These are phyloP conservation scores for Penicillium psychrofluorescens DNA, from an alignment of 495 filamentous ascomycete species.

Conservation along the genomic window DNA sequence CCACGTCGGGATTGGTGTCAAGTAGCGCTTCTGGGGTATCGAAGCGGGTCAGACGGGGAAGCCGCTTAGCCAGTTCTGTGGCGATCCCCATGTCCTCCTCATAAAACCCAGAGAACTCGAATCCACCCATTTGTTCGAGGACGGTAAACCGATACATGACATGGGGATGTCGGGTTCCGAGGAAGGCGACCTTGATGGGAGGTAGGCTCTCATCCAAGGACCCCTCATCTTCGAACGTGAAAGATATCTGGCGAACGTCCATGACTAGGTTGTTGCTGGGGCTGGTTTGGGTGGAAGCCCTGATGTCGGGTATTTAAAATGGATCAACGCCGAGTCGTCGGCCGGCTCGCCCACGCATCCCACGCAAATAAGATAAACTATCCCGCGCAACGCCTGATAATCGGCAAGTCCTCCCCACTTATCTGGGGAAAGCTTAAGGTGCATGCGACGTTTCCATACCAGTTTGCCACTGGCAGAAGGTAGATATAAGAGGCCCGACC, in stretches of 20 bases:
- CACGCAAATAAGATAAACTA: too few species aligned
- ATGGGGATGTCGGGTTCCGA: slow-evolving; percentile 9
- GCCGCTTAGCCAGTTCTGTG: slow-evolving; percentile 1
- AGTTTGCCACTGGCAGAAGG: too few species aligned
- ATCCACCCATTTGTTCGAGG: slow-evolving; percentile 10
- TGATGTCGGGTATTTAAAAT: too few species aligned
- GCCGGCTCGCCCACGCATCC: too few species aligned
- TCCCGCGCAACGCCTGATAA: too few species aligned
- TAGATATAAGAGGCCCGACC: too few species aligned
- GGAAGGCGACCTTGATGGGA: slow-evolving; percentile 8
- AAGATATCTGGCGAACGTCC: slow-evolving; percentile 6
- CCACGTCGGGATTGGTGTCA: slow-evolving; percentile 9
- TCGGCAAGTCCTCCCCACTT: too few species aligned
- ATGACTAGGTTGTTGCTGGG: neutral
- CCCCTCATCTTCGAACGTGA: slow-evolving; percentile 5
- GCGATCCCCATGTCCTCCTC: slow-evolving; percentile 8
- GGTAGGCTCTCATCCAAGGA: neutral
- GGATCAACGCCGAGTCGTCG: too few species aligned
- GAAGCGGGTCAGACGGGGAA: slow-evolving; percentile 8
- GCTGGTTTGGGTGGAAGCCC: too few species aligned
- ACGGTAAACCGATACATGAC: slow-evolving; percentile 12
- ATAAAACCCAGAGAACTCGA: slow-evolving; percentile 10
- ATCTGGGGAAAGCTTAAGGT: too few species aligned
- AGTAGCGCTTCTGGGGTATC: slow-evolving; percentile 1
- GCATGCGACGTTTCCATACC: too few species aligned